Base-by-base conservation (phyloP, 108 stramenopile species). In the Cyclotella baltica region DNA sequence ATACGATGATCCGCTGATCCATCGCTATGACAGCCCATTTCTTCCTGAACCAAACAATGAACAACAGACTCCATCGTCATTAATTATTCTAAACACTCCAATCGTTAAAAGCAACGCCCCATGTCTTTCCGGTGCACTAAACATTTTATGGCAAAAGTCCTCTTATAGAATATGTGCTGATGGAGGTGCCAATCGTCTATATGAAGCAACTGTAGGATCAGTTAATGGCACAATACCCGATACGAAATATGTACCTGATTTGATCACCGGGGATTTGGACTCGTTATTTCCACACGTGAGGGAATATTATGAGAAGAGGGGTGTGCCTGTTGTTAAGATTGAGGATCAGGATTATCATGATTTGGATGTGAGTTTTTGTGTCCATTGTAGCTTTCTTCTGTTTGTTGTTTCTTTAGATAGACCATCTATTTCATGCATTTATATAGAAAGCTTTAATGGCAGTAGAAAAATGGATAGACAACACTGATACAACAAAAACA, bases 151-250 rank as follows among this genome's bases (percentile, higher is more conserved):
- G 93, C 52, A 85, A 47, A 57, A 70, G 10, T 76, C 90, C 25
- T 48, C 67, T 2, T 80, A 86, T 46, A 91, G 91, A 22, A 68
- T 98, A 8, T 97, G 97, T 87, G 98, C 98, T 62, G 98, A 98
- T 78, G 98, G 98, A 20, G 98, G 97, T 20, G 98, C 97, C 70
- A 98, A 98, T 83, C 90, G 98, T 43, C 83, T 98, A 10, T 89
- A 94, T 69, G 86, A 92, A 43, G 88, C 85, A 38, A 80, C 81
- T 40, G 57, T 52, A 31, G 19, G 18, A 0, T 30, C 23, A 8
- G 61, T 51, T 15, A 48, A 72, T 23, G 62, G 52, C 11, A 82
- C 40, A 38, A 62, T 13, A 25, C 6, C n/a, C 25, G 55, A 50
- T 25, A 36, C 4, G 16, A 34, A 50, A 0, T 88, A 68, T 31